A percentile compares a stretch with the other conserved stretches of the same genome.
Conservation (phyloP, 768 basidiomycete genomes). For the Leccinum olivaceopallidum region DNA sequence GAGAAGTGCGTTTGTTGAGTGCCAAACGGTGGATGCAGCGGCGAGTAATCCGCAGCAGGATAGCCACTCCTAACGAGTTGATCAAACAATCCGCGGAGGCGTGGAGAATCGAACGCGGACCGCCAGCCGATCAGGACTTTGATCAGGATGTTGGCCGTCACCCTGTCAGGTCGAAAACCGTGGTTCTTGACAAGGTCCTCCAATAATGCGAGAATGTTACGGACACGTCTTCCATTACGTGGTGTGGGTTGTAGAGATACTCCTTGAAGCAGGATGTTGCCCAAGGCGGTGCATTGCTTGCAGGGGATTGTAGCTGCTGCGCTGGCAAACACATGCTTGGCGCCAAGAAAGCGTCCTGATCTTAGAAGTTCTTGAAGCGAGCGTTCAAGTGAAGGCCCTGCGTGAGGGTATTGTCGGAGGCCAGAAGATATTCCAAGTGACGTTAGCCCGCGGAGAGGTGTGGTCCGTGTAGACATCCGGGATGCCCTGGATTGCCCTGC, state of each 20-base stretch:
- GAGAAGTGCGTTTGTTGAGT: slow-evolving; percentile 28
- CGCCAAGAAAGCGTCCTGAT: slow-evolving; percentile 43
- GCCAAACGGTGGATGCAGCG: slow-evolving; percentile 45
- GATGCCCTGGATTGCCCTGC: slow-evolving; percentile 11
- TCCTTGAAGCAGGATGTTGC: slow-evolving; percentile 59
- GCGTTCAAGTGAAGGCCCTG: slow-evolving; percentile 14
- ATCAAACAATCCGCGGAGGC: slow-evolving; percentile 63
- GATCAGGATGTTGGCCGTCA: slow-evolving; percentile 70
- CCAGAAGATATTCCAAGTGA: slow-evolving; percentile 22
- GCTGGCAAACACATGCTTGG: slow-evolving; percentile 41
- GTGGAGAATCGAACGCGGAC: slow-evolving; percentile 39
- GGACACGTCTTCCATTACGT: slow-evolving; percentile 47
- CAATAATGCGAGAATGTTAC: slow-evolving; percentile 41
- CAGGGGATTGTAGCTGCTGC: slow-evolving; percentile 31
- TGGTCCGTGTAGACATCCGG: slow-evolving; percentile 4
- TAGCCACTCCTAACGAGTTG: slow-evolving; percentile 61
- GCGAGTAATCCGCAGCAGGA: slow-evolving; percentile 38
- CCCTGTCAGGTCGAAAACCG: slow-evolving; percentile 60
- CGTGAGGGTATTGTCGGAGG: slow-evolving; percentile 6
- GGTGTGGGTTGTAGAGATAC: slow-evolving; percentile 33
- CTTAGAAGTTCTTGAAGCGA: slow-evolving; percentile 25
- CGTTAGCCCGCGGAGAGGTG: slow-evolving; percentile 4
- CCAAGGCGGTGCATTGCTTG: slow-evolving; percentile 43
- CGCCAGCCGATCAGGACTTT: slow-evolving; percentile 59
- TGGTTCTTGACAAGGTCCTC: slow-evolving; percentile 43